A percentile compares a stretch with the other conserved stretches of the same genome.
Conservation (phyloP, 768 basidiomycete species). For the Dacryopinax spathularia region DNA sequence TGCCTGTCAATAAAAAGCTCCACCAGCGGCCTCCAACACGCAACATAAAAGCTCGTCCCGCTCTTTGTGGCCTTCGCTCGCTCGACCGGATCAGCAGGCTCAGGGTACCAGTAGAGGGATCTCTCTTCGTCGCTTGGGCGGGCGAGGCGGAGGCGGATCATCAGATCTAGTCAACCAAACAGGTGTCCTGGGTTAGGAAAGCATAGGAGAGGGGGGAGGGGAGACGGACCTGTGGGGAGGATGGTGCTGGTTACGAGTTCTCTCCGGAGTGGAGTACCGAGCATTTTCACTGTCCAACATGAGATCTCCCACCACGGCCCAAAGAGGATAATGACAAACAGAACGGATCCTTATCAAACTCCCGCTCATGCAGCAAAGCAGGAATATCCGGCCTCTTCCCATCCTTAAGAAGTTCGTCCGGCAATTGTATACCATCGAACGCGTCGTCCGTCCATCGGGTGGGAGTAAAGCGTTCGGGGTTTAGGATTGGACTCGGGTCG, state of each 20-base stretch:
- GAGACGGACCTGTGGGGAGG: slow-evolving; percentile 43
- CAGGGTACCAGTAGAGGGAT: slow-evolving; percentile 5
- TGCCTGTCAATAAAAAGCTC: slow-evolving; percentile 28
- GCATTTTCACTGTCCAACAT: slow-evolving; percentile 46
- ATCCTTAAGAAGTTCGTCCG: slow-evolving; percentile 20
- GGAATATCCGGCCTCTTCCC: slow-evolving; percentile 39
- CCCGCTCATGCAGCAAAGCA: slow-evolving; percentile 33
- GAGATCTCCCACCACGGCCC: too few relatives aligned
- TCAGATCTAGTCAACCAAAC: slow-evolving; percentile 36
- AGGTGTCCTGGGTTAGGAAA: neutral
- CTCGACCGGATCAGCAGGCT: slow-evolving; percentile 21
- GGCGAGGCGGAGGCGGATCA: slow-evolving; percentile 39
- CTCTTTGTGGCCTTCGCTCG: slow-evolving; percentile 57
- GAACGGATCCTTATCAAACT: slow-evolving; percentile 65
- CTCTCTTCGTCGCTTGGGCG: slow-evolving; percentile 12
- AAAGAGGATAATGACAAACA: too few relatives aligned
- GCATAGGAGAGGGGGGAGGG: slow-evolving; percentile 10
- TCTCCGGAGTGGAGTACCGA: slow-evolving; percentile 46
- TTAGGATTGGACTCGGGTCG: slow-evolving; percentile 39
- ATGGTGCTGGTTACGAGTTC: slow-evolving; percentile 38
- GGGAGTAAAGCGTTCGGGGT: slow-evolving; percentile 35
- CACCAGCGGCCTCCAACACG: slow-evolving; percentile 45
- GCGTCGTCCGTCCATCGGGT: slow-evolving; percentile 30
- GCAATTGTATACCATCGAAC: slow-evolving; percentile 34
- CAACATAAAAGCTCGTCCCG: slow-evolving; percentile 38